Evolutionary conservation across 2,329 filamentous ascomycete genomes (phyloP).

Genomic region (Ophiocordyceps sinensis): DNA sequence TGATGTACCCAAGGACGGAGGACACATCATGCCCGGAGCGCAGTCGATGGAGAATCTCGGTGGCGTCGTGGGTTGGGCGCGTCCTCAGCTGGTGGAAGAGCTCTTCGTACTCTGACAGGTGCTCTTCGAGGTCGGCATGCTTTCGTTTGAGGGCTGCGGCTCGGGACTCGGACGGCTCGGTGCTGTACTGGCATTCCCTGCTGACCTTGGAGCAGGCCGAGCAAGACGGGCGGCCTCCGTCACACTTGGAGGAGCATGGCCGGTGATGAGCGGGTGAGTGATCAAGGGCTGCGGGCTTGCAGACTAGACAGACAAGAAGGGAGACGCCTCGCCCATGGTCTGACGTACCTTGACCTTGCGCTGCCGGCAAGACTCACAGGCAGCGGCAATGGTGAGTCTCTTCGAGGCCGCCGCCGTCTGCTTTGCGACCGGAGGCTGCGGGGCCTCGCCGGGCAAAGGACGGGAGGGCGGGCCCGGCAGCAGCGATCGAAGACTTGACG

Average conservation of each 20-base stretch:
- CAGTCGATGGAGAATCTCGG: neutral
- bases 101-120: neutral
- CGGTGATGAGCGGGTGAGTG: neutral
- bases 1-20: neutral
- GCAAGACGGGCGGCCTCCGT: neutral
- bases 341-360: neutral
- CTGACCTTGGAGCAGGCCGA: neutral
- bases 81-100: neutral
- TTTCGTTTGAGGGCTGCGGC: neutral
- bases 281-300: no score
- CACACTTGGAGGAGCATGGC: neutral
- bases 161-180: neutral
- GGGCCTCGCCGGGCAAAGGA: neutral
- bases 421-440: neutral
- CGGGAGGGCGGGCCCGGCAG: neutral
- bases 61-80: neutral
- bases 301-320: no score
- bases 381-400: neutral
- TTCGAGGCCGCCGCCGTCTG: neutral
- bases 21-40: neutral
- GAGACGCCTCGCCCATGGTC: no score
- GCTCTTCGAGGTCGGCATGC: neutral
- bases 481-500: neutral
- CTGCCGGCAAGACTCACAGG: neutral
- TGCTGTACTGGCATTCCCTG: neutral